Conservation (phyloP, 2,329 filamentous ascomycete genomes). For the Fusarium penzigii region DNA sequence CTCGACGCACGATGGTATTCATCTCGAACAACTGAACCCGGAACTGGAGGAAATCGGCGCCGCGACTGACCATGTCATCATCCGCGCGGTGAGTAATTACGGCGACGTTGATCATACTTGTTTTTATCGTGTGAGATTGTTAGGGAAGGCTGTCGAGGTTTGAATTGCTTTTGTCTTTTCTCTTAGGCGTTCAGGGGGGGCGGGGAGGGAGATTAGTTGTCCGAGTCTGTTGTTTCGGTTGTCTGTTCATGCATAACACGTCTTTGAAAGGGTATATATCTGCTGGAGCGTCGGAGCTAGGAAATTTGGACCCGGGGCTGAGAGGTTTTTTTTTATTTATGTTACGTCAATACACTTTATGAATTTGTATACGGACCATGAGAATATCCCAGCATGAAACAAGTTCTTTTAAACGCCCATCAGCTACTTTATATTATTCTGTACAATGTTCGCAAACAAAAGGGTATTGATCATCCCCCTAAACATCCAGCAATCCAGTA, state of each 20-base stretch:
- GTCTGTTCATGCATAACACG: neutral
- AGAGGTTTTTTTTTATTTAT: too few species aligned
- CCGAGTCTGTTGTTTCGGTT: slow-evolving; percentile 2
- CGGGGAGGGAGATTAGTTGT: neutral
- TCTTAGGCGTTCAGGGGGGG: slow-evolving; percentile 4
- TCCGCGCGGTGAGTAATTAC: slow-evolving; percentile 60
- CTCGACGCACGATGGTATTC: slow-evolving; percentile 42
- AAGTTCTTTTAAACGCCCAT: too few species aligned
- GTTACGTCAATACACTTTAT: too few species aligned
- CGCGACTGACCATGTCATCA: slow-evolving; percentile 52
- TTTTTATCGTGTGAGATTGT: slow-evolving; percentile 64
- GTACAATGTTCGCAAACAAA: neutral
- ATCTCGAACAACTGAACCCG: slow-evolving; percentile 55
- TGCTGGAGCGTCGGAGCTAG: too few species aligned
- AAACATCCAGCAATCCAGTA: slow-evolving; percentile 64
- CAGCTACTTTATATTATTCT: too few species aligned
- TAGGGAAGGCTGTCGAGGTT: slow-evolving; percentile 36
- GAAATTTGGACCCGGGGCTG: too few species aligned
- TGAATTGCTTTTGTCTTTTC: neutral
- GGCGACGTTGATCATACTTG: slow-evolving; percentile 62
- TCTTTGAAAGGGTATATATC: slow-evolving; percentile 14
- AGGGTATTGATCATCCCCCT: slow-evolving; percentile 32
- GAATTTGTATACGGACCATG: too few species aligned
- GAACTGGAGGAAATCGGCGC: slow-evolving; percentile 50
- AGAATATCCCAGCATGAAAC: too few species aligned